Conservation (phyloP, 2,329 filamentous ascomycete genomes). For the Phoma herbarum region DNA sequence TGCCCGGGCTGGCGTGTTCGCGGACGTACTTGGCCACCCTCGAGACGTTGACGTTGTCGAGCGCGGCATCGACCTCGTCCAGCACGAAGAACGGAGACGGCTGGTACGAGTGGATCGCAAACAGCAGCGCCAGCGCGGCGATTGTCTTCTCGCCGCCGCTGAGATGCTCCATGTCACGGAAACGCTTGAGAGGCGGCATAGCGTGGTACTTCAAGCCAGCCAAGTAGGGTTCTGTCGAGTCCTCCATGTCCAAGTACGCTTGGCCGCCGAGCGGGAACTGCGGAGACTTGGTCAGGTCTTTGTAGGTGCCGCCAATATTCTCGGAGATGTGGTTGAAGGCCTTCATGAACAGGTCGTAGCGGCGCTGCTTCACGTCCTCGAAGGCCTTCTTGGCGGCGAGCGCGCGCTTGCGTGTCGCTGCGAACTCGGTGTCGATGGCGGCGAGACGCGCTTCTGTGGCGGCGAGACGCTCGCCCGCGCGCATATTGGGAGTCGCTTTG, state of each 20-base stretch:
- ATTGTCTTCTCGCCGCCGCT: conserved; percentile 99
- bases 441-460: conserved; percentile 84
- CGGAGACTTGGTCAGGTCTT: conserved; percentile 87
- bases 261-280: conserved; percentile 93
- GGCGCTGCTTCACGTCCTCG: conserved; percentile 79
- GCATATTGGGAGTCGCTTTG: conserved; percentile 96
- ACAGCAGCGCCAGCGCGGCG: conserved; percentile 93
- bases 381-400: conserved; percentile 84
- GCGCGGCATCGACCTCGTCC: conserved; percentile 95
- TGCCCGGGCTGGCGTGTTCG: conserved; percentile 92
- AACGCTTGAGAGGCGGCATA: conserved; percentile 97
- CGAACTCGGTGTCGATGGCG: conserved; percentile 87
- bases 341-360: conserved; percentile 92
- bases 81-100: conserved; percentile 97
- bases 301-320: conserved; percentile 93
- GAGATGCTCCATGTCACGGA: conserved; percentile 98
- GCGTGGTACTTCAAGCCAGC: conserved; percentile 98
- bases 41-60: conserved; percentile 97
- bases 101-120: conserved; percentile 96
- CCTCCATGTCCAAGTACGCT: conserved; percentile 91
- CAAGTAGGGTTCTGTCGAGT: conserved; percentile 95
- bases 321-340: conserved; percentile 95
- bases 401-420: conserved; percentile 78
- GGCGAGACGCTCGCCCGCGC: conserved; percentile 89
- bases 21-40: conserved; percentile 97